phyloP scores from a whole-genome alignment of 176 grass and related monocot genomes.

The Poa pratensis region DNA sequence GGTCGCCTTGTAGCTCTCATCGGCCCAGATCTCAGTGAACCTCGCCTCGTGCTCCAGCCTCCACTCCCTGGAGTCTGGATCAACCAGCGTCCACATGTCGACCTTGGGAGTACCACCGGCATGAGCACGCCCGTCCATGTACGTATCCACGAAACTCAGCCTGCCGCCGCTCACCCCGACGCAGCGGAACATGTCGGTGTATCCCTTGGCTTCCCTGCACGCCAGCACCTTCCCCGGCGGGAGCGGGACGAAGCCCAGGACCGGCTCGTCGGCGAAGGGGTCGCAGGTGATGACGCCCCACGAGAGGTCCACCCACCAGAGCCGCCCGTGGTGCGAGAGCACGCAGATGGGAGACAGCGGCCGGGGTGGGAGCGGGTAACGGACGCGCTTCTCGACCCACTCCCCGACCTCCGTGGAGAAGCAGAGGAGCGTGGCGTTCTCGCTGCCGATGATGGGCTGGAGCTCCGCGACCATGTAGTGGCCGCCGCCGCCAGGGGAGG shows the following conservation, averaged over 20 bases:
- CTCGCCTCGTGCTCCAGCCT: neutral
- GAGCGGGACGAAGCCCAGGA: neutral
- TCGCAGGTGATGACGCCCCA: constrained; percentile 1
- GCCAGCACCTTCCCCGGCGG: neutral
- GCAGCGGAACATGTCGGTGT: neutral
- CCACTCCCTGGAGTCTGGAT: neutral
- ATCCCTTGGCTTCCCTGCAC: neutral
- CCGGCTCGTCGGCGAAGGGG: neutral
- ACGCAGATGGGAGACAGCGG: neutral
- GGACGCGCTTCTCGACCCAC: neutral
- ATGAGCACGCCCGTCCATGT: neutral
- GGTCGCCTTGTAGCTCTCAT: neutral
- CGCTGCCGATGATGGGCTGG: neutral
- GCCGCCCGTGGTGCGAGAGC: neutral
- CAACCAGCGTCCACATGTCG: neutral
- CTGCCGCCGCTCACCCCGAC: neutral
- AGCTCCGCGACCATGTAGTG: constrained; percentile 1
- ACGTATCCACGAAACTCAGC: neutral
- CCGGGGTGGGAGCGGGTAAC: neutral
- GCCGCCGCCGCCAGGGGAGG: neutral
- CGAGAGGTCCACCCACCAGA: constrained; percentile 1
- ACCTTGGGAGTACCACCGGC: neutral
- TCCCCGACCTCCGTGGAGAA: neutral
- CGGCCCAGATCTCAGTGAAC: neutral
- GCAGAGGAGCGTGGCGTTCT: neutral